A percentile compares a stretch with the other conserved stretches of the same genome.
These are phyloP conservation scores for Fusarium pilosicola DNA, from an alignment of 2,329 filamentous ascomycete genomes.

Conservation along the genomic window DNA sequence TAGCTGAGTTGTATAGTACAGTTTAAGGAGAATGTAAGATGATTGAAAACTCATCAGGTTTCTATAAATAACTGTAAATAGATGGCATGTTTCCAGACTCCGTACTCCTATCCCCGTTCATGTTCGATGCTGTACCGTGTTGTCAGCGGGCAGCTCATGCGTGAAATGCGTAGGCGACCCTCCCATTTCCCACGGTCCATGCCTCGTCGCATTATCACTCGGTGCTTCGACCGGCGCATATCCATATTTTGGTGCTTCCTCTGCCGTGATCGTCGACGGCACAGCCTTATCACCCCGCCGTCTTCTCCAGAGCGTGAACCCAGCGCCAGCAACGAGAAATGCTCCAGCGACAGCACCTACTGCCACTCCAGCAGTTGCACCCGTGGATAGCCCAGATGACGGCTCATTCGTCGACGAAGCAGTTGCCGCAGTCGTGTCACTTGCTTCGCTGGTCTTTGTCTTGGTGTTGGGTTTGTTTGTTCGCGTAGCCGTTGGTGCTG, in stretches of 20 bases:
- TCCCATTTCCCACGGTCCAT: slow-evolving; percentile 5
- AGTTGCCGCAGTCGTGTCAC: background rate
- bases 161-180: background rate
- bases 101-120: background rate
- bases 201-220: background rate
- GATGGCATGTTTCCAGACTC: background rate
- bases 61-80: fast-evolving
- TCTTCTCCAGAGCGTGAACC: slow-evolving; percentile 1
- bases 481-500: background rate
- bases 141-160: background rate
- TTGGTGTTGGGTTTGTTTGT: background rate
- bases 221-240: background rate
- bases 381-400: background rate
- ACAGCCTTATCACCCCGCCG: background rate
- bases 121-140: background rate
- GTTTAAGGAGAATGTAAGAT: fast-evolving
- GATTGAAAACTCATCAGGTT: no score
- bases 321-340: background rate
- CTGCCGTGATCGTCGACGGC: fast-evolving
- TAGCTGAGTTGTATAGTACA: background rate
- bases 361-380: background rate
- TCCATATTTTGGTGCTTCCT: background rate
- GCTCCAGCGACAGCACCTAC: background rate
- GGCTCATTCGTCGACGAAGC: background rate
- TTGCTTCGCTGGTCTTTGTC: background rate